Evolutionary conservation across 1,284 basidiomycete genomes (phyloP), one percentile per base, ranked within the genome.

Genomic region (Ceratobasidium sp.): DNA sequence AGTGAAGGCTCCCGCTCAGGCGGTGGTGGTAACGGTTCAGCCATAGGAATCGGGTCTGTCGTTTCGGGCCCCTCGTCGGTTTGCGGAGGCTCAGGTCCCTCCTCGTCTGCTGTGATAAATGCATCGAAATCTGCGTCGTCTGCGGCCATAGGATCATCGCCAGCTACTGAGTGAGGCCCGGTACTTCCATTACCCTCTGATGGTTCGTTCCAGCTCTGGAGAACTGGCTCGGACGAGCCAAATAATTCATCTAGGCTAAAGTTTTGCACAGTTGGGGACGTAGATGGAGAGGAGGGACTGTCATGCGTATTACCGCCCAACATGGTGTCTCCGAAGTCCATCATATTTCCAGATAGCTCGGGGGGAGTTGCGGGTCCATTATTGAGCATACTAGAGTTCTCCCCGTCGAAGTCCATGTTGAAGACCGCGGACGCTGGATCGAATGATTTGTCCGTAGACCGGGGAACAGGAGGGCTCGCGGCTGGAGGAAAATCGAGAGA

Each of bases 21-120:
- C 23, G 56, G n/a, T 91, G 89, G 80, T 93, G 90, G n/a, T 91
- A 89, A 80, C 93, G 90, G 13, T 83, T 83, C 42, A 84, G 86
- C 80, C 88, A 86, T 77, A 82, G 81, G 63, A 78, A 77, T 64
- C 84, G 81, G 9, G 6, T 39, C 61, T 42, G 49, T 6, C 23
- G n/a, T 44, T 23, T 42, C 55, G 18, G 6, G 13, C 28, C 23
- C 40, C 46, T 26, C 7, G 28, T 61, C 55, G 44, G 46, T 42
- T 15, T 46, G 51, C 23, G 33, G 82, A 78, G 26, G 76, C 81
- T 39, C 58, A 70, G 33, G 78, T 69, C 58, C 75, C 83, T 81
- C 81, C 10, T 77, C 84, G n/a, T 86, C 84, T 60, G 72, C 79
- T 9, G 77, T 78, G 20, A 76, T 73, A 53, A 77, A 77, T 13